A percentile compares a stretch with the other conserved stretches of the same genome.
These are phyloP conservation scores for Kentomonas sorsogonicus DNA, from an alignment of 208 protist species.

Conservation along the genomic window DNA sequence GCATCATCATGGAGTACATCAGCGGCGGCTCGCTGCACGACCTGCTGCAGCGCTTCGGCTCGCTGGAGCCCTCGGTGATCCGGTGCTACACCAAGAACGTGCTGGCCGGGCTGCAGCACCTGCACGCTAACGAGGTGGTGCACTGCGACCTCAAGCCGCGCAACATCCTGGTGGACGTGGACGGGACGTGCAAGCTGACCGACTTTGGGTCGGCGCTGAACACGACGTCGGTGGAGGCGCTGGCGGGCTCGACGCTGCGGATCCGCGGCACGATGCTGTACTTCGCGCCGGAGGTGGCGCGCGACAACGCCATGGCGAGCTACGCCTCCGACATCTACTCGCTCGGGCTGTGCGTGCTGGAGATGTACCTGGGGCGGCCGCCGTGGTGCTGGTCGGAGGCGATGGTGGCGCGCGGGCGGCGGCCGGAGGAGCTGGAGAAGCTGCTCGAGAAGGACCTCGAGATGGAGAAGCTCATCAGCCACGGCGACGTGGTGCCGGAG, in stretches of 20 bases:
- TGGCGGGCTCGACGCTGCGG: slow-evolving; percentile 13
- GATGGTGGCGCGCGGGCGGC: no score
- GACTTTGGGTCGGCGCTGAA: slow-evolving; percentile 83
- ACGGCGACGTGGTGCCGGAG: no score
- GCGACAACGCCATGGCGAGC: slow-evolving; percentile 31
- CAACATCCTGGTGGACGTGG: slow-evolving; percentile 75
- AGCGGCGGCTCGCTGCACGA: slow-evolving; percentile 69
- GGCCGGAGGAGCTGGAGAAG: no score
- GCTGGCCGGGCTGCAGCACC: slow-evolving; percentile 63
- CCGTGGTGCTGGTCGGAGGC: no score
- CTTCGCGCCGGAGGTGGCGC: slow-evolving; percentile 21
- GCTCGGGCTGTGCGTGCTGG: slow-evolving; percentile 65
- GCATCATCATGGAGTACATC: slow-evolving; percentile 86
- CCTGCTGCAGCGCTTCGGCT: slow-evolving; percentile 69
- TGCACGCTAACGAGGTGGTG: slow-evolving; percentile 61
- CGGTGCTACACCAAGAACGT: slow-evolving; percentile 62
- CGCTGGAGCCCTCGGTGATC: slow-evolving; percentile 31
- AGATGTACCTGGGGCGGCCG: slow-evolving; percentile 70
- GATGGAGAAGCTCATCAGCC: no score
- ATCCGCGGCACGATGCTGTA: slow-evolving; percentile 41
- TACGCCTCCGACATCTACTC: slow-evolving; percentile 78
- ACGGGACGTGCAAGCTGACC: slow-evolving; percentile 80
- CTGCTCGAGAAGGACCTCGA: no score
- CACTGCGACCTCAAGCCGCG: slow-evolving; percentile 87
- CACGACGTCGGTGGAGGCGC: slow-evolving; percentile 15